Percentiles rank a stretch among this genome's conserved stretches.
These are phyloP conservation scores for Candida maris DNA, from an alignment of 805 yeast species.

Conservation along the genomic window DNA sequence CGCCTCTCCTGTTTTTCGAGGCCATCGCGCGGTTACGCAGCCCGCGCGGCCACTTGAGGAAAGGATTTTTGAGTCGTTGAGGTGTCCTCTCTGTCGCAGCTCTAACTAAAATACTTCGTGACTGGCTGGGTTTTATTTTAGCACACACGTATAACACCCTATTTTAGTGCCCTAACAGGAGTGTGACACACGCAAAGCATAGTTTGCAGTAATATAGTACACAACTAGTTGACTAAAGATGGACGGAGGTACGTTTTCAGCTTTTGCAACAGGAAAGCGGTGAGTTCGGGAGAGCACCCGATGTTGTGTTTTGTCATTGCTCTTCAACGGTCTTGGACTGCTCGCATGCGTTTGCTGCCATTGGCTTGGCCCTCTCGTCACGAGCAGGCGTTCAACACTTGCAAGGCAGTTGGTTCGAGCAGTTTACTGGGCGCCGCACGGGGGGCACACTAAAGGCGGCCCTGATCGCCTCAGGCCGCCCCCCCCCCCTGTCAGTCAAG, in stretches of 20 bases:
- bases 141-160: neutral
- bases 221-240: slow-evolving; percentile 34
- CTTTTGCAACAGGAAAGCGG: no score
- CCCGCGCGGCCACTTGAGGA: neutral
- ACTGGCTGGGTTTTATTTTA: slow-evolving; percentile 9
- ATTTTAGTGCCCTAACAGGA: neutral
- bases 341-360: no score
- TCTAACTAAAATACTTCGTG: neutral
- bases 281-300: no score
- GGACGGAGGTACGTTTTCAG: slow-evolving; percentile 54
- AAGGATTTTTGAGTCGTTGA: slow-evolving; percentile 14
- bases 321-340: no score
- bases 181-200: slow-evolving; percentile 1
- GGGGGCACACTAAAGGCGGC: no score
- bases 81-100: slow-evolving; percentile 21
- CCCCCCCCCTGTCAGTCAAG: no score
- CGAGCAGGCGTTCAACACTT: no score
- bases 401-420: no score
- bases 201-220: slow-evolving; percentile 10
- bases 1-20: neutral
- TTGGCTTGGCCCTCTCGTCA: no score
- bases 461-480: no score
- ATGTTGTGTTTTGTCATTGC: no score
- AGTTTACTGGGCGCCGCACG: no score
- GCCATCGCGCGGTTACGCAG: slow-evolving; percentile 1